These are phyloP conservation scores for Epichloe baconii DNA, from an alignment of 2,329 filamentous ascomycete species.

Conservation along the genomic window DNA sequence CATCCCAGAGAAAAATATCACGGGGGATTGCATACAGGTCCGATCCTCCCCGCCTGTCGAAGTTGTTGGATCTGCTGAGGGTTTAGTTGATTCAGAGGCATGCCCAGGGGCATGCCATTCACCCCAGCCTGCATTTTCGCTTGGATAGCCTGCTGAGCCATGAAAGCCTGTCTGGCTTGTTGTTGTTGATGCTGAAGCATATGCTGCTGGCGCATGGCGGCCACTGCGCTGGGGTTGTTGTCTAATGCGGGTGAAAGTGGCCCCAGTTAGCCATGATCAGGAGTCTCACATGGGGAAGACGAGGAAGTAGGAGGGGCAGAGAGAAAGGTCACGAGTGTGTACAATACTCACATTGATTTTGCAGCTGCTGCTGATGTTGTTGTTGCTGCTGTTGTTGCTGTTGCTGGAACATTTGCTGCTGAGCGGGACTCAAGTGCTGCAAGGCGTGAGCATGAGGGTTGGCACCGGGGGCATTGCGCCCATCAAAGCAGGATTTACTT, in stretches of 20 bases:
- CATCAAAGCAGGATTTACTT: conserved; percentile 68
- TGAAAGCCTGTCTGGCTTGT: conserved; percentile 36
- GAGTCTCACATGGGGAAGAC: neutral
- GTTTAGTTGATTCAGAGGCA: conserved; percentile 34
- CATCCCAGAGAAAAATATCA: neutral
- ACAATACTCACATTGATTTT: conserved; percentile 21
- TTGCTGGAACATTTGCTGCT: conserved; percentile 45
- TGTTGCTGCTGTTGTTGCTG: conserved; percentile 33
- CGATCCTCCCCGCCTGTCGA: conserved; percentile 26
- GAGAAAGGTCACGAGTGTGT: neutral
- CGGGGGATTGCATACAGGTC: conserved; percentile 24
- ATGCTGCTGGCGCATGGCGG: conserved; percentile 40
- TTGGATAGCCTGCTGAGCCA: conserved; percentile 42
- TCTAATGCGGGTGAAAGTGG: conserved; percentile 12
- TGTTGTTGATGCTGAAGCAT: conserved; percentile 44
- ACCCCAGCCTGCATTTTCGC: conserved; percentile 33
- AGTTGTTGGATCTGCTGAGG: conserved; percentile 39
- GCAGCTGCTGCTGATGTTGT: conserved; percentile 27
- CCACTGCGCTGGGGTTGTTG: conserved; percentile 25
- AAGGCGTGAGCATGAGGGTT: conserved; percentile 56
- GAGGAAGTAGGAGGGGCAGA: neutral
- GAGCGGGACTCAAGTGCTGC: conserved; percentile 55
- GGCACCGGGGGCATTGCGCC: conserved; percentile 57
- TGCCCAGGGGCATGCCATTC: conserved; percentile 37
- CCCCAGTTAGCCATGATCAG: neutral